phyloP scores from a whole-genome alignment of 306 rosid species.

The Mucuna pruriens region DNA sequence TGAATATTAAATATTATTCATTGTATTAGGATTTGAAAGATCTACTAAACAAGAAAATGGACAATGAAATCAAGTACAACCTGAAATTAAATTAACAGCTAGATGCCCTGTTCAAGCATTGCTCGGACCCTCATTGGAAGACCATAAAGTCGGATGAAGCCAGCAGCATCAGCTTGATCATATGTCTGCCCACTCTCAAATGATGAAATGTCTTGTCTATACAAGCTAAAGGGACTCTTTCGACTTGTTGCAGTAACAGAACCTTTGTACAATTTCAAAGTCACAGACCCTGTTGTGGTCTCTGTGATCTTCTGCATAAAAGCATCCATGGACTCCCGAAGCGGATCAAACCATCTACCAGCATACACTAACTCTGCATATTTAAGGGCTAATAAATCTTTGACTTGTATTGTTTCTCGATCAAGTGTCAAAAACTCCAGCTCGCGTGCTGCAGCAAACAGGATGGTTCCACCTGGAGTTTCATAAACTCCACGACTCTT shows the following conservation, averaged over 20 bases:
- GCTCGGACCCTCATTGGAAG: slow-evolving; percentile 89
- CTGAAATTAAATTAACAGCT: slow-evolving; percentile 22
- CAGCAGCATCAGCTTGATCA: slow-evolving; percentile 95
- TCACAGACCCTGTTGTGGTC: slow-evolving; percentile 83
- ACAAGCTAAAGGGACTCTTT: slow-evolving; percentile 71
- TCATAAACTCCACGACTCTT: slow-evolving; percentile 94
- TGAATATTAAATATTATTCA: not conserved
- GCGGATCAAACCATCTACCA: slow-evolving; percentile 96
- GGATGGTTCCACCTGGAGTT: slow-evolving; percentile 97
- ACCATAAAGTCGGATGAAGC: slow-evolving; percentile 90
- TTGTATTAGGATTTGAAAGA: not conserved
- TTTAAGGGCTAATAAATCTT: slow-evolving; percentile 76
- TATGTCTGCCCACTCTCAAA: slow-evolving; percentile 82
- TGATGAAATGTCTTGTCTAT: slow-evolving; percentile 91
- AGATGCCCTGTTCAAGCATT: slow-evolving; percentile 69
- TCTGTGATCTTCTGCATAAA: slow-evolving; percentile 87
- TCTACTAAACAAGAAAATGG: slow-evolving; percentile 4
- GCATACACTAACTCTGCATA: slow-evolving; percentile 95
- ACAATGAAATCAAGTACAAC: slow-evolving; percentile 8
- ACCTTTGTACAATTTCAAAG: slow-evolving; percentile 77
- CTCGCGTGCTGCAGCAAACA: slow-evolving; percentile 76
- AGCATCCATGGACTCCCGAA: slow-evolving; percentile 81
- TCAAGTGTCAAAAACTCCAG: slow-evolving; percentile 81
- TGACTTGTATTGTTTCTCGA: slow-evolving; percentile 71
- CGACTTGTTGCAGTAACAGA: slow-evolving; percentile 65